Evolutionary conservation across 2,329 filamentous ascomycete genomes (phyloP), one percentile per base, ranked within the genome.

Genomic region (Aspergillus fumigatiaffinis): DNA sequence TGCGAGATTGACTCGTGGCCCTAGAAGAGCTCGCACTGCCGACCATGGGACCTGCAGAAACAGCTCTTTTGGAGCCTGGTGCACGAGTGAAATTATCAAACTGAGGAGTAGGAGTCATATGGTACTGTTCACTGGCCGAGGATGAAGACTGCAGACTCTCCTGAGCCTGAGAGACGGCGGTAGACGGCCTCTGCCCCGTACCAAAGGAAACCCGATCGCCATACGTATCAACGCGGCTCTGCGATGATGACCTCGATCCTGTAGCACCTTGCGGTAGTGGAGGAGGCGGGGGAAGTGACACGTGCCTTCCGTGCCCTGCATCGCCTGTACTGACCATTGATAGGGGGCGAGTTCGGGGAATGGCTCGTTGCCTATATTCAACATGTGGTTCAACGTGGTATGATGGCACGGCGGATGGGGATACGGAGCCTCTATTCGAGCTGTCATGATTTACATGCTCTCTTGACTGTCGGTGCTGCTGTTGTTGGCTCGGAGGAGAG

Each of bases 1-100:
- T 72, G 25, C 69, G 64, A n/a, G 70, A 68, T 50, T 71, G 67
- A 54, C 72, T 74, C 46, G 69, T 64, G 20, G 68, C 60, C 47
- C 68, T 67, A 28, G 72, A 72, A 26, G 73, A 68, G 12, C 67
- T 62, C 29, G 65, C 63, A 53, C 68, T 73, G 28, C 67, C 70
- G 17, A 73, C 72, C 38, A 76, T 66, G 5, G 77, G 76, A 3
- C 76, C 76, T 17, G 77, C 76, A 44, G 77, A 80, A 21, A 73
- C 77, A 25, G 77, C 77, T 62, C 77, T 72, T 60, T 75, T 73
- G 1, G 77, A 74, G 8, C 70, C 69, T 53, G 77, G 77, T 5
- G 77, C 69, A 21, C 69, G 69, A 35, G 66, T 51, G n/a, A 56
- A 57, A 38, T 61, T 59, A 55, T 70, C 68, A 6, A 58, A 60